Percentiles rank a stretch among this genome's conserved stretches.
These are phyloP conservation scores for Flaveria ramosissima DNA, from an alignment of 129 eudicot species.

Conservation along the genomic window DNA sequence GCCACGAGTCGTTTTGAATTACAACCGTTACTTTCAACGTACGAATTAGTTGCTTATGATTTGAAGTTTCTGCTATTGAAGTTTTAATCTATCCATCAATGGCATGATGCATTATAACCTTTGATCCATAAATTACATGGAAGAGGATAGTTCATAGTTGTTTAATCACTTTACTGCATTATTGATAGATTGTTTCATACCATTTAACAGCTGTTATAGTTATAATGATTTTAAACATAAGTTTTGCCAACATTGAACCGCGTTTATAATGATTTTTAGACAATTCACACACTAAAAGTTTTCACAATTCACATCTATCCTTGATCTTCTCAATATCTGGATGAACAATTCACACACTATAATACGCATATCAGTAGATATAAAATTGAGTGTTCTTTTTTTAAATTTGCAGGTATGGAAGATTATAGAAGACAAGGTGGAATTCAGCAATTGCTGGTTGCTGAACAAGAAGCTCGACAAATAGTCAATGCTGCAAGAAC, in stretches of 20 bases:
- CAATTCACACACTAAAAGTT: background rate
- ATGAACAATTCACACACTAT: too few species aligned
- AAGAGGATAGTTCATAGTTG: background rate
- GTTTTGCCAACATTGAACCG: too few species aligned
- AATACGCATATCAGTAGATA: too few species aligned
- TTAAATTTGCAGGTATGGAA: constrained; percentile 29
- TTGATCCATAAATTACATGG: background rate
- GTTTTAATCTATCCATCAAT: background rate
- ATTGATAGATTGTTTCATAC: too few species aligned
- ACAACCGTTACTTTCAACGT: too few species aligned
- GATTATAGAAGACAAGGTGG: constrained; percentile 50
- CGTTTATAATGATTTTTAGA: too few species aligned
- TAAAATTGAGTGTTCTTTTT: too few species aligned
- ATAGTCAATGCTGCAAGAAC: constrained; percentile 44
- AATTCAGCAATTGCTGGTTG: constrained; percentile 44
- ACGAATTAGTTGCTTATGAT: too few species aligned
- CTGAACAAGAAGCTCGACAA: constrained; percentile 52
- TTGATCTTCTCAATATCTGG: background rate
- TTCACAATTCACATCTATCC: background rate
- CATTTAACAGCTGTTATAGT: too few species aligned
- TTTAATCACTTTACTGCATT: too few species aligned
- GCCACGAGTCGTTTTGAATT: too few species aligned
- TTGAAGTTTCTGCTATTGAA: background rate
- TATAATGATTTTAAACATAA: too few species aligned
- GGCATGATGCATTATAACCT: background rate